These are phyloP conservation scores for Closterium sp. DNA, from an alignment of 139 green algal species.

Conservation along the genomic window DNA sequence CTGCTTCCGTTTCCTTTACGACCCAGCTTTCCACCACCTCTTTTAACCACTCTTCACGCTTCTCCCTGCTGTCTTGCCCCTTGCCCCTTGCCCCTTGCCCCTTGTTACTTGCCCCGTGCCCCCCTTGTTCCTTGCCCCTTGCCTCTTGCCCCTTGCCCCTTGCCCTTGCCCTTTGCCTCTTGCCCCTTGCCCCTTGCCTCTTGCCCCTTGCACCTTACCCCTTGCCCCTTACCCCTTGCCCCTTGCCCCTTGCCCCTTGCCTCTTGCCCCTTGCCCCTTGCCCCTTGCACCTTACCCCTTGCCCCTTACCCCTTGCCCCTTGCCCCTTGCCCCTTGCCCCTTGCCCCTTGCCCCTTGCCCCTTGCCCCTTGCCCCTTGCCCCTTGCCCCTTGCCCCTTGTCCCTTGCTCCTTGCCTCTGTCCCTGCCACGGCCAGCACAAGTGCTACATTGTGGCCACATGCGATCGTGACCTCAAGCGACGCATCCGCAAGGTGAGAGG, in stretches of 20 bases:
- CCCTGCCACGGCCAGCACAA: conserved; percentile 65
- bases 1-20: no score
- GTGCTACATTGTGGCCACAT: conserved; percentile 99
- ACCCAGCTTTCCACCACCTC: background rate
- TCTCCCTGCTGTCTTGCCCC: background rate
- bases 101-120: no score
- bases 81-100: no score
- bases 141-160: background rate
- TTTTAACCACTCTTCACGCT: background rate
- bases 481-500: conserved; percentile 82
- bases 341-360: background rate
- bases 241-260: no score
- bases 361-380: background rate
- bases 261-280: background rate
- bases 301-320: background rate
- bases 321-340: background rate
- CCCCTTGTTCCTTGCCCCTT: no score
- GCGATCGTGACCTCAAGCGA: conserved; percentile 89
- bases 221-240: no score
- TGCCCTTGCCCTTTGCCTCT: background rate
- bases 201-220: background rate
- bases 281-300: no score
- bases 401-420: background rate
- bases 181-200: background rate
- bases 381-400: background rate